These are phyloP conservation scores for Entelexis sorbosivorans DNA, from an alignment of 1,139 yeast species.

Conservation along the genomic window DNA sequence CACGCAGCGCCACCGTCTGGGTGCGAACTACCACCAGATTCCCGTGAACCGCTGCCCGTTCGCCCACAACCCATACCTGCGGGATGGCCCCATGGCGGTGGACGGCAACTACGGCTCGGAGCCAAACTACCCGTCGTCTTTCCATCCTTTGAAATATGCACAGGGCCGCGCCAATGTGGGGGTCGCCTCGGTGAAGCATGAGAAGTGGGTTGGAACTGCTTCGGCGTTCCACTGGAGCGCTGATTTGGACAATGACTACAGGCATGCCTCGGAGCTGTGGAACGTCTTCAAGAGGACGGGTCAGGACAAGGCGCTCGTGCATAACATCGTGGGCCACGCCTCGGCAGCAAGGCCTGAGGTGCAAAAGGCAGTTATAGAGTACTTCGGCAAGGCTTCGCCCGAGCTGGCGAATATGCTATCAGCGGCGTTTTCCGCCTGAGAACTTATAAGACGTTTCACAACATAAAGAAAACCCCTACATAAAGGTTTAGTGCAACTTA, in stretches of 20 bases:
- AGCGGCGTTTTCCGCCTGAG: not conserved
- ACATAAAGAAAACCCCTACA: not conserved
- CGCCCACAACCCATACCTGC: conserved; percentile 38
- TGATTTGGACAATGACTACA: conserved; percentile 43
- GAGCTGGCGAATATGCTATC: conserved; percentile 40
- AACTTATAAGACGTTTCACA: not conserved
- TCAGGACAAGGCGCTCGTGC: conserved; percentile 74
- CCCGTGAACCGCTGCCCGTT: conserved; percentile 51
- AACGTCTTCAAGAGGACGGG: conserved; percentile 48
- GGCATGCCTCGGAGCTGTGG: conserved; percentile 61
- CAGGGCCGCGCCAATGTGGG: conserved; percentile 21
- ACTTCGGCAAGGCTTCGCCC: conserved; percentile 62
- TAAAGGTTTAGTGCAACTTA: no score
- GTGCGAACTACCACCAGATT: conserved; percentile 58
- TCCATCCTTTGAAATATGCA: conserved; percentile 43
- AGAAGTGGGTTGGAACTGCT: conserved; percentile 81
- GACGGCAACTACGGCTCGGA: conserved; percentile 64
- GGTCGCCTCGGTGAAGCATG: conserved; percentile 44
- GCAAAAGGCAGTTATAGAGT: conserved; percentile 68
- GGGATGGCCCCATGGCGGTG: conserved; percentile 82
- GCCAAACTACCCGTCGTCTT: conserved; percentile 51
- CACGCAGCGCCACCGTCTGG: conserved; percentile 62
- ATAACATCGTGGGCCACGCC: conserved; percentile 72
- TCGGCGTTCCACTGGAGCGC: conserved; percentile 78
- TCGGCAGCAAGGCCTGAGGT: conserved; percentile 58